Evolutionary conservation across 2,329 filamentous ascomycete genomes (phyloP).

Genomic region (Pseudogymnoascus verrucosus): DNA sequence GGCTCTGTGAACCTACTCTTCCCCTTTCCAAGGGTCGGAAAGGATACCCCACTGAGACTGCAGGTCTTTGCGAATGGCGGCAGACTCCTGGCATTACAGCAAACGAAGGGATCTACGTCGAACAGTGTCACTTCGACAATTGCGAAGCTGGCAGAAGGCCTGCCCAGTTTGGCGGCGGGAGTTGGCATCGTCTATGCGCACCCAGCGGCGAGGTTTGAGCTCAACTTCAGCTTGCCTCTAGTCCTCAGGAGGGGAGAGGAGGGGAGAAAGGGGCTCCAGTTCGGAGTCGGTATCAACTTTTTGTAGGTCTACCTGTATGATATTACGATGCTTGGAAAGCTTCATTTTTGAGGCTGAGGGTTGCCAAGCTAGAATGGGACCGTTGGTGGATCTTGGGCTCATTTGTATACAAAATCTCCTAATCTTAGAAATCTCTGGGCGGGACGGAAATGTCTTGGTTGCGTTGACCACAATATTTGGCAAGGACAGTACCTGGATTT

Average conservation of each 20-base stretch:
- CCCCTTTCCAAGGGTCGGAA: constrained; percentile 73
- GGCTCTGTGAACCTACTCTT: constrained; percentile 79
- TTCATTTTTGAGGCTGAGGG: neutral
- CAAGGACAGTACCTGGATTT: neutral
- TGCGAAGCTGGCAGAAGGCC: constrained; percentile 60
- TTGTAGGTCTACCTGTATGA: constrained; percentile 42
- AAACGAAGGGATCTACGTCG: constrained; percentile 34
- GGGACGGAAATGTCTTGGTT: neutral
- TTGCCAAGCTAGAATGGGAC: constrained; percentile 1
- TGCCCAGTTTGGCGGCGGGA: constrained; percentile 80
- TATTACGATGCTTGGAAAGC: neutral
- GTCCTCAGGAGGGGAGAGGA: constrained; percentile 77
- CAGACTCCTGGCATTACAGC: constrained; percentile 68
- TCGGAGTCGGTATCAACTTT: constrained; percentile 96
- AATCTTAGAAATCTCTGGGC: constrained; percentile 4
- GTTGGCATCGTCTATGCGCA: constrained; percentile 92
- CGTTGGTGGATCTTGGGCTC: neutral
- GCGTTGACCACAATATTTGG: neutral
- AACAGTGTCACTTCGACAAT: constrained; percentile 43
- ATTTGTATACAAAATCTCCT: constrained; percentile 4
- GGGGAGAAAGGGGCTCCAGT: constrained; percentile 80
- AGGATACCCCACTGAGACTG: constrained; percentile 75
- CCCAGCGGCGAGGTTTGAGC: constrained; percentile 83
- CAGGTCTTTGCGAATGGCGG: constrained; percentile 91
- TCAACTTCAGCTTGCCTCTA: constrained; percentile 89